phyloP scores from a whole-genome alignment of 169 alveolate genomes.

The Eimeria maxima region DNA sequence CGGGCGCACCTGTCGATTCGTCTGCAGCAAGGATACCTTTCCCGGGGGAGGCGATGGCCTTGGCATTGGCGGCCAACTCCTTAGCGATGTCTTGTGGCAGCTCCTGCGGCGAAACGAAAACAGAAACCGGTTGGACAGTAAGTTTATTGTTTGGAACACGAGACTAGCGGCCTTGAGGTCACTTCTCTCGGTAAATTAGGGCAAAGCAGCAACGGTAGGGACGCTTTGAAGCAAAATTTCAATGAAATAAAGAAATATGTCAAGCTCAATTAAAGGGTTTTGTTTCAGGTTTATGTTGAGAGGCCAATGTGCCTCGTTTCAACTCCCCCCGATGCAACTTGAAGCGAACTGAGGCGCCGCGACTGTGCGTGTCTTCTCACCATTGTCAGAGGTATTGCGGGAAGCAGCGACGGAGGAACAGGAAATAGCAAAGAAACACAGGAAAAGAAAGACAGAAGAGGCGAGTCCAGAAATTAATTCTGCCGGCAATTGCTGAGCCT shows the following conservation, averaged over 20 bases:
- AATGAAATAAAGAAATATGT: no score
- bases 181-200: neutral
- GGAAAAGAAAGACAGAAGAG: neutral
- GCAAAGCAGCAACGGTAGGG: neutral
- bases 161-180: neutral
- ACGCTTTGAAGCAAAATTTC: neutral
- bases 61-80: slow-evolving; percentile 86
- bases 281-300: neutral
- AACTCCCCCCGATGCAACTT: slow-evolving; percentile 1
- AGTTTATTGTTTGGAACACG: neutral
- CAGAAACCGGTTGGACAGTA: neutral
- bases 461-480: neutral
- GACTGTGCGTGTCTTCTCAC: neutral
- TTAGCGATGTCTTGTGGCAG: slow-evolving; percentile 77
- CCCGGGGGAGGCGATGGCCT: slow-evolving; percentile 91
- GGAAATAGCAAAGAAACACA: neutral
- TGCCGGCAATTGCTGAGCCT: neutral
- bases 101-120: neutral
- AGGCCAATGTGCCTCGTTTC: neutral
- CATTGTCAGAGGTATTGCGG: neutral
- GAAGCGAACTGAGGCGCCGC: no score
- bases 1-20: slow-evolving; percentile 95
- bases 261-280: neutral
- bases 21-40: slow-evolving; percentile 99
- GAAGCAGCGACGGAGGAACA: neutral